Evolutionary conservation across 129 eudicot species (phyloP).

Genomic region (Lonicera japonica): DNA sequence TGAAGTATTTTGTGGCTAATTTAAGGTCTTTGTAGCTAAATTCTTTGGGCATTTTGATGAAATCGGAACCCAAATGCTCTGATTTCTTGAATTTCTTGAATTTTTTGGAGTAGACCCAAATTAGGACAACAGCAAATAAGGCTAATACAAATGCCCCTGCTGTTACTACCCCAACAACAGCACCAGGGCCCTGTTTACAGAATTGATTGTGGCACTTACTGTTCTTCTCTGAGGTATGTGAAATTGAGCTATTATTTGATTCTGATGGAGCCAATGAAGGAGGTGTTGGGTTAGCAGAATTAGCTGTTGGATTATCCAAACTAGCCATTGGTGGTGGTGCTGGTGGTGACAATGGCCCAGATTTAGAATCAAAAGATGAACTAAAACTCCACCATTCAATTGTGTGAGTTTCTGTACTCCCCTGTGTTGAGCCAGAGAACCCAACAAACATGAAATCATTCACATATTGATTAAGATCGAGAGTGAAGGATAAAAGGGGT

Average conservation of each 20-base stretch:
- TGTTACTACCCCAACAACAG: slow-evolving; percentile 82
- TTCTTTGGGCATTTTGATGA: slow-evolving; percentile 84
- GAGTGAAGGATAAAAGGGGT: slow-evolving; percentile 46
- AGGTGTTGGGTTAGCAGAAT: slow-evolving; percentile 30
- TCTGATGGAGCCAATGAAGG: slow-evolving; percentile 38
- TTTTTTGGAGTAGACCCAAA: slow-evolving; percentile 64
- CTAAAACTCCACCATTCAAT: slow-evolving; percentile 89
- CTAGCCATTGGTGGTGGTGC: slow-evolving; percentile 34
- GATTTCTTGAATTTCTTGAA: slow-evolving; percentile 29
- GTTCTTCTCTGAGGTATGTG: slow-evolving; percentile 11
- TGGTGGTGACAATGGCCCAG: slow-evolving; percentile 4
- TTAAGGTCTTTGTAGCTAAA: slow-evolving; percentile 76
- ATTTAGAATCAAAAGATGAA: slow-evolving; percentile 53
- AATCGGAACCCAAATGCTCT: slow-evolving; percentile 41
- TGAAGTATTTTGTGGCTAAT: slow-evolving; percentile 60
- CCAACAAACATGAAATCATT: slow-evolving; percentile 84
- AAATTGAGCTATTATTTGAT: slow-evolving; percentile 14
- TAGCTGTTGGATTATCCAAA: slow-evolving; percentile 40
- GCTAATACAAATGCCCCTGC: slow-evolving; percentile 75
- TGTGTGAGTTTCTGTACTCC: slow-evolving; percentile 77
- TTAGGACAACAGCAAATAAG: slow-evolving; percentile 34
- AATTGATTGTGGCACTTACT: slow-evolving; percentile 42
- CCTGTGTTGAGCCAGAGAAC: slow-evolving; percentile 87
- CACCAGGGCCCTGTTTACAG: slow-evolving; percentile 55
- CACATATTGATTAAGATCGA: slow-evolving; percentile 50